These are phyloP conservation scores for Teratosphaeria destructans DNA, from an alignment of 2,329 filamentous ascomycete species.

Conservation along the genomic window DNA sequence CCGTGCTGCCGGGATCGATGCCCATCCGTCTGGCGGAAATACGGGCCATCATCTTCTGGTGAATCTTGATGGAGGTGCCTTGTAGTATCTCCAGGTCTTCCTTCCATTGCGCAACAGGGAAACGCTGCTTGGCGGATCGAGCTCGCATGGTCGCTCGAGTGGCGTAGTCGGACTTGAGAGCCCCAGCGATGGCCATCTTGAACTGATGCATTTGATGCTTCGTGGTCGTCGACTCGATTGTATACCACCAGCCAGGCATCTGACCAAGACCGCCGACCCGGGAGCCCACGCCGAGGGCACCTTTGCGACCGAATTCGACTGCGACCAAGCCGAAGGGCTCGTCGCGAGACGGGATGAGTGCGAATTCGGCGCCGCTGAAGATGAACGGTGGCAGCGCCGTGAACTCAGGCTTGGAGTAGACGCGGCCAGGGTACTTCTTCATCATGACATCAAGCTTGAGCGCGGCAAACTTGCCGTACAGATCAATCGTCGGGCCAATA, in stretches of 20 bases:
- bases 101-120: conserved; percentile 58
- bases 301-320: conserved; percentile 59
- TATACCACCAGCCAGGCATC: conserved; percentile 64
- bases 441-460: conserved; percentile 55
- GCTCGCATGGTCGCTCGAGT: conserved; percentile 54
- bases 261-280: conserved; percentile 58
- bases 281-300: conserved; percentile 55
- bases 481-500: conserved; percentile 55
- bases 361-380: conserved; percentile 58
- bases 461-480: conserved; percentile 58
- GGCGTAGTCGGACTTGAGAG: conserved; percentile 46
- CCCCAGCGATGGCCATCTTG: conserved; percentile 52
- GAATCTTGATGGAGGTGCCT: conserved; percentile 47
- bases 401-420: conserved; percentile 60
- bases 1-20: conserved; percentile 18
- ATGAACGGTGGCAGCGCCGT: conserved; percentile 56
- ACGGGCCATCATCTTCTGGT: conserved; percentile 38
- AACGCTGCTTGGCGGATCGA: conserved; percentile 53
- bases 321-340: conserved; percentile 60
- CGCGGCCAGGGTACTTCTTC: conserved; percentile 54
- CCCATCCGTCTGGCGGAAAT: conserved; percentile 22
- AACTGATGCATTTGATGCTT: conserved; percentile 56
- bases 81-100: conserved; percentile 55
- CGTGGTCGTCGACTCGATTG: conserved; percentile 54
- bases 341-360: conserved; percentile 57